phyloP scores from a whole-genome alignment of 2,329 filamentous ascomycete genomes.

The Furcasterigmium sp. region DNA sequence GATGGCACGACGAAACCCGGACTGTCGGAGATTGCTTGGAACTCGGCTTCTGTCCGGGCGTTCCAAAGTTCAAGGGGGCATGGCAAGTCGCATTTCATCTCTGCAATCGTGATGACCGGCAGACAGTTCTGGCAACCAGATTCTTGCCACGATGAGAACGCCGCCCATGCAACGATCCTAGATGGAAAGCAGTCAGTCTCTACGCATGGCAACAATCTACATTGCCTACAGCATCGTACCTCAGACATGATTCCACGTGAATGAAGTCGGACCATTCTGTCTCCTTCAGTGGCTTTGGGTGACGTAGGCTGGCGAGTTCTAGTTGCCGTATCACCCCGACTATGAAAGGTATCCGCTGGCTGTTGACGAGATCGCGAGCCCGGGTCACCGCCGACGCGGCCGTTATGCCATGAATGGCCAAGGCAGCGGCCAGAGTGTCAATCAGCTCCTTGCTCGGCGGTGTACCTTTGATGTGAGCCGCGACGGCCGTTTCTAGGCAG shows the following conservation, averaged over 20 bases:
- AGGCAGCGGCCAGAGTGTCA: slow-evolving; percentile 17
- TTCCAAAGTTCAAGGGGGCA: slow-evolving; percentile 19
- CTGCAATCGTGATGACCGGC: slow-evolving; percentile 13
- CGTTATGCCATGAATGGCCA: slow-evolving; percentile 13
- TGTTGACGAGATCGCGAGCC: slow-evolving; percentile 14
- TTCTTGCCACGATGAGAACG: slow-evolving; percentile 21
- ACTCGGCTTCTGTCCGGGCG: slow-evolving; percentile 12
- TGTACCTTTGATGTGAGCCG: neutral
- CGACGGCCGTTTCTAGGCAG: slow-evolving; percentile 5
- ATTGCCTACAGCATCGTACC: slow-evolving; percentile 6
- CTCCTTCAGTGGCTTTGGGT: slow-evolving; percentile 3
- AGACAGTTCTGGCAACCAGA: slow-evolving; percentile 17
- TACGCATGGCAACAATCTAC: neutral
- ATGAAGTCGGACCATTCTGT: slow-evolving; percentile 11
- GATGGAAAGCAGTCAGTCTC: neutral
- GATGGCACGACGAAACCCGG: slow-evolving; percentile 1
- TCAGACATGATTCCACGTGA: slow-evolving; percentile 12
- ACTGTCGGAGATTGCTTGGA: slow-evolving; percentile 3
- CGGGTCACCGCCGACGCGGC: neutral
- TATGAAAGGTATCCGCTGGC: slow-evolving; percentile 13
- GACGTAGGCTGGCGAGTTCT: slow-evolving; percentile 10
- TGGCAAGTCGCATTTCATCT: slow-evolving; percentile 18
- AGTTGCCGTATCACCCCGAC: slow-evolving; percentile 13
- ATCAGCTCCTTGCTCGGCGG: slow-evolving; percentile 5
- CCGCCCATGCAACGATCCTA: slow-evolving; percentile 17